Conservation (phyloP, 2,329 filamentous ascomycete genomes). For the Aspergillus pseudoviridinutans region DNA sequence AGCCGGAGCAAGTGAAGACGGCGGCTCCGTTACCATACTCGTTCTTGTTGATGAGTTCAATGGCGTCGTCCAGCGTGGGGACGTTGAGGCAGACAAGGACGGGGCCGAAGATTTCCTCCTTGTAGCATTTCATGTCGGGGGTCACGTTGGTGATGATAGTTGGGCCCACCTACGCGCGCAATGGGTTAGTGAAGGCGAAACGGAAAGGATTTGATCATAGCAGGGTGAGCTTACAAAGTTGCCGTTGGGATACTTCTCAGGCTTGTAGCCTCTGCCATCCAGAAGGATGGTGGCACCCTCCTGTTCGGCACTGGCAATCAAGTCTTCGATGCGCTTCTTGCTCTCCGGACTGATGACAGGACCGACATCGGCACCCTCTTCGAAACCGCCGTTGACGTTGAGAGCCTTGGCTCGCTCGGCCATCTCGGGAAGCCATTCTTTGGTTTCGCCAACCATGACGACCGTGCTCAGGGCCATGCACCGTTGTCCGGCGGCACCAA, state of each 20-base stretch:
- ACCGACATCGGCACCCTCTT: slow-evolving; percentile 60
- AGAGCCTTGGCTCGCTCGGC: slow-evolving; percentile 59
- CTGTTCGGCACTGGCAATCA: slow-evolving; percentile 59
- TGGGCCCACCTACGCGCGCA: slow-evolving; percentile 50
- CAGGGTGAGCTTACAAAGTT: slow-evolving; percentile 54
- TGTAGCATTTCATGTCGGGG: slow-evolving; percentile 63
- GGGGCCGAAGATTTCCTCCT: slow-evolving; percentile 64
- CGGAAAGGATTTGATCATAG: background rate
- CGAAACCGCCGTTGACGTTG: slow-evolving; percentile 60
- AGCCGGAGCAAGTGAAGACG: slow-evolving; percentile 61
- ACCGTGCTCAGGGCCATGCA: slow-evolving; percentile 67
- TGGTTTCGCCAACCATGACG: slow-evolving; percentile 62
- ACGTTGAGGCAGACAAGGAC: slow-evolving; percentile 61
- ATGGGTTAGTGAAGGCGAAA: background rate
- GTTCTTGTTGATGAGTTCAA: slow-evolving; percentile 61
- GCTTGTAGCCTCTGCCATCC: slow-evolving; percentile 59
- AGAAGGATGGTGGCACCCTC: slow-evolving; percentile 63
- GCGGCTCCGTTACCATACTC: slow-evolving; percentile 65
- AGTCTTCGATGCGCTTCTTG: slow-evolving; percentile 59
- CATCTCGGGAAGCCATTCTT: slow-evolving; percentile 62
- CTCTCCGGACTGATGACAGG: slow-evolving; percentile 61
- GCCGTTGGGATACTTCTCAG: slow-evolving; percentile 61
- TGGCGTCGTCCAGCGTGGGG: slow-evolving; percentile 58
- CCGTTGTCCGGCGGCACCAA: slow-evolving; percentile 65
- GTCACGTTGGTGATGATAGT: slow-evolving; percentile 64